phyloP scores from a whole-genome alignment of 257 asterid species.

The Solanum megistacrolobum region DNA sequence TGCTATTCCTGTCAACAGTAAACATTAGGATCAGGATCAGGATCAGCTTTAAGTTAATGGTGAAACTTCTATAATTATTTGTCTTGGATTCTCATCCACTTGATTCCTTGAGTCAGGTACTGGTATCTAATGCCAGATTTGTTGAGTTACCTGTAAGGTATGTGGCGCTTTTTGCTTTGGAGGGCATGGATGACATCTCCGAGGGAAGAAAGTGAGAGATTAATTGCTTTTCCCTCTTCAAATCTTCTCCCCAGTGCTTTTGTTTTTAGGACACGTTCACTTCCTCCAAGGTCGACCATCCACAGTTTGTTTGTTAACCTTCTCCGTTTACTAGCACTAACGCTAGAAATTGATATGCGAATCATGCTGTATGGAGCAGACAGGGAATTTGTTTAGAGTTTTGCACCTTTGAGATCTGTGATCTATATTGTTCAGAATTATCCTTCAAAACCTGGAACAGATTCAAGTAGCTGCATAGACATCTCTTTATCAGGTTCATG shows the following conservation, averaged over 20 bases:
- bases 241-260: conserved; percentile 14
- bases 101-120: background rate
- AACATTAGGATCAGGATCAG: background rate
- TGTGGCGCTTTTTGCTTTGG: background rate
- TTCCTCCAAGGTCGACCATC: conserved; percentile 19
- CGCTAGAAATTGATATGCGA: conserved; percentile 5
- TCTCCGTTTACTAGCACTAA: conserved; percentile 1
- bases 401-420: background rate
- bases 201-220: conserved; percentile 14
- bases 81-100: background rate
- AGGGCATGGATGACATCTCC: conserved; percentile 22
- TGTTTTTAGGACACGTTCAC: conserved; percentile 13
- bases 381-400: background rate
- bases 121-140: background rate
- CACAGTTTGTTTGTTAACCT: conserved; percentile 10
- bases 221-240: conserved; percentile 15
- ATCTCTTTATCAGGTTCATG: background rate
- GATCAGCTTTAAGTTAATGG: background rate
- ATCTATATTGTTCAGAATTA: background rate
- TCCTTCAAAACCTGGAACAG: background rate
- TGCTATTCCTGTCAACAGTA: conserved; percentile 11
- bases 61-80: background rate
- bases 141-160: conserved; percentile 11
- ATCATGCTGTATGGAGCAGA: conserved; percentile 10
- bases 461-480: background rate